Base-by-base conservation (phyloP, 257 asterid species). In the Rehmannia glutinosa region DNA sequence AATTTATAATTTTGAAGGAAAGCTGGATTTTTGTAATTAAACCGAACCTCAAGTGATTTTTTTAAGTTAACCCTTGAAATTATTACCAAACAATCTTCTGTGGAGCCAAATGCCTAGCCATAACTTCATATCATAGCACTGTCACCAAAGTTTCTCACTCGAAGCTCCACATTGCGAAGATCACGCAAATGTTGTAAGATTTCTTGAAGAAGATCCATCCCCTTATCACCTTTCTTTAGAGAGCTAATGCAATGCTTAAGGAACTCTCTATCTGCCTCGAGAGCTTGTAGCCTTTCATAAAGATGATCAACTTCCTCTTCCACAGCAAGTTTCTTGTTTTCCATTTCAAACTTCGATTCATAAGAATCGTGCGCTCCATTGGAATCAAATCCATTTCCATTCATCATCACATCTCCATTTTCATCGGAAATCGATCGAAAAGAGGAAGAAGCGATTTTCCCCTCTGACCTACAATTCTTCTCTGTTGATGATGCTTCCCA, bases 191-290 rank as follows among this genome's bases (percentile, higher is more conserved):
- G 98, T 24, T 83, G 97, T 12, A 93, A 57, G 71, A 93, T 93
- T 55, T 93, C 96, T 75, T 90, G 95, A 13, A 93, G 95, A 70
- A 93, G 95, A 79, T 86, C 84, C 85, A 90, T 81, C 2, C 97
- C 99, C 67, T 90, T 88, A 73, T 86, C 99, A 1, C 99, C 97
- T 80, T 90, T 88, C 80, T 83, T 90, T 43, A 93, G 76, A 39
- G 96, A 93, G 80, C 91, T 77, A 6, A 90, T 66, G 84, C 99
- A 90, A 35, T 90, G 95, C 83, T 86, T 86, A 49, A 93, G 77
- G 73, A 93, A 93, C 86, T 88, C 97, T 69, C 91, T 81, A 50
- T 93, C 99, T 6, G 97, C 96, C 79, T 93, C 99, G 24, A 90
- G 90, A 35, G 99, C 92, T 82, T 86, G 96, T 62, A 93, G 73